phyloP scores from a whole-genome alignment of 768 basidiomycete genomes.

The Auriscalpium vulgare region DNA sequence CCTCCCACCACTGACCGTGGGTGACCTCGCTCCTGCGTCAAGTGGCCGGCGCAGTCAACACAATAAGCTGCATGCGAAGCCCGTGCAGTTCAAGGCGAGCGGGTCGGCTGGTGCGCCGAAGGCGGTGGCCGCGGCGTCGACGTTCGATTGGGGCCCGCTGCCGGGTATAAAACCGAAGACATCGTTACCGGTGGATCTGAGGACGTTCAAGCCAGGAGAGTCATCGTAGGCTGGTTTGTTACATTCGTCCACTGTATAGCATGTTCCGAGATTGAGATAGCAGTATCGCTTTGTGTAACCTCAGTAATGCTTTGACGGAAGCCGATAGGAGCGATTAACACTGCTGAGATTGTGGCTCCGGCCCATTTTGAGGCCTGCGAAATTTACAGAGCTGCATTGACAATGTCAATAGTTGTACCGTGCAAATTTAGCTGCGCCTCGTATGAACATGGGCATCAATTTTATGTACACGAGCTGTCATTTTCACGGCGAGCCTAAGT shows the following conservation, averaged over 20 bases:
- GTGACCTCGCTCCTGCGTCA: neutral
- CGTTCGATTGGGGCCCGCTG: slow-evolving; percentile 58
- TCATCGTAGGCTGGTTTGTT: neutral
- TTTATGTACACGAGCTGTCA: no score
- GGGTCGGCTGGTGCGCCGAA: slow-evolving; percentile 4
- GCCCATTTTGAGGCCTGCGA: no score
- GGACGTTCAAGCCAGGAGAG: slow-evolving; percentile 6
- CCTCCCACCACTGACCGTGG: slow-evolving; percentile 1
- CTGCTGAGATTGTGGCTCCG: no score
- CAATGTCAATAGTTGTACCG: no score
- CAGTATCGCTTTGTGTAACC: neutral
- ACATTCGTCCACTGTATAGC: neutral
- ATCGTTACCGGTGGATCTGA: slow-evolving; percentile 9
- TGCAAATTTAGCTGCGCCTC: no score
- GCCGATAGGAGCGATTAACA: no score
- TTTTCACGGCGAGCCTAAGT: no score
- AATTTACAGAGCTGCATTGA: no score
- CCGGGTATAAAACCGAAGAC: slow-evolving; percentile 25
- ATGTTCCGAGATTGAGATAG: neutral
- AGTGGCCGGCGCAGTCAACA: neutral
- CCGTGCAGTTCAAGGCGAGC: slow-evolving; percentile 25
- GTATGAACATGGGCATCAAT: no score
- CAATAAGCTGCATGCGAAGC: slow-evolving; percentile 28
- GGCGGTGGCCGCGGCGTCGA: neutral
- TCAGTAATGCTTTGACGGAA: neutral